Percentiles rank a stretch among this genome's conserved stretches.
Evolutionary conservation across 1,284 basidiomycete genomes (phyloP).

Genomic region (Marasmius sp.): DNA sequence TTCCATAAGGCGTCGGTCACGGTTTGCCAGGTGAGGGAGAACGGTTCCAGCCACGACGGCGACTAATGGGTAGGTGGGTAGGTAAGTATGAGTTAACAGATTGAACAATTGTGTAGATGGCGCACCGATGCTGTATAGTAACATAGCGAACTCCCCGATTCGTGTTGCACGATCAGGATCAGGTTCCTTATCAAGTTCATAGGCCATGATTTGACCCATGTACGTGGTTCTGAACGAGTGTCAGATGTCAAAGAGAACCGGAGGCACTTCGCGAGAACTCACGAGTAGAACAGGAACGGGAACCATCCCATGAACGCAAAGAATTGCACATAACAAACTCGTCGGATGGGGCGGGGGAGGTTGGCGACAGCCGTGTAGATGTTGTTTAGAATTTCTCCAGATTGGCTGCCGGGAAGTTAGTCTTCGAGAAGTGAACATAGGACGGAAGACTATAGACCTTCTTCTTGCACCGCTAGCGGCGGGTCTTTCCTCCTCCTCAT

Average conservation of each 20-base stretch:
- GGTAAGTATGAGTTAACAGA: neutral
- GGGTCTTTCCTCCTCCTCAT: slow-evolving; percentile 72
- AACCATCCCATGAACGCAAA: slow-evolving; percentile 97
- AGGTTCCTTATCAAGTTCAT: slow-evolving; percentile 70
- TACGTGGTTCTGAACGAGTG: slow-evolving; percentile 72
- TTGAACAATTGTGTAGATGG: slow-evolving; percentile 19
- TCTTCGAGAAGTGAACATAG: neutral
- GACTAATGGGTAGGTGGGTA: slow-evolving; percentile 46
- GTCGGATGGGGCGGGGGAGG: slow-evolving; percentile 79
- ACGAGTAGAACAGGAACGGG: slow-evolving; percentile 93
- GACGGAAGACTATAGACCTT: slow-evolving; percentile 29
- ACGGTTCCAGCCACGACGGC: slow-evolving; percentile 82
- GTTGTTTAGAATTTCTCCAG: slow-evolving; percentile 69
- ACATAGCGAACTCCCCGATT: slow-evolving; percentile 86
- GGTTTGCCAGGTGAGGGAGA: slow-evolving; percentile 79
- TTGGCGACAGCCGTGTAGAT: slow-evolving; percentile 74
- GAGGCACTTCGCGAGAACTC: slow-evolving; percentile 24
- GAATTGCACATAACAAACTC: slow-evolving; percentile 89
- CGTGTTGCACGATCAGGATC: slow-evolving; percentile 81
- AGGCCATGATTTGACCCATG: slow-evolving; percentile 87
- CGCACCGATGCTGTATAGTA: slow-evolving; percentile 84
- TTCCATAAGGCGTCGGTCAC: slow-evolving; percentile 75
- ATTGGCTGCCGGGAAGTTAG: slow-evolving; percentile 34
- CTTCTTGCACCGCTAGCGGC: slow-evolving; percentile 37
- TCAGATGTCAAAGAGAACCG: neutral